Evolutionary conservation across 2,329 filamentous ascomycete species (phyloP).

Genomic region (Dactylella cylindrospora): DNA sequence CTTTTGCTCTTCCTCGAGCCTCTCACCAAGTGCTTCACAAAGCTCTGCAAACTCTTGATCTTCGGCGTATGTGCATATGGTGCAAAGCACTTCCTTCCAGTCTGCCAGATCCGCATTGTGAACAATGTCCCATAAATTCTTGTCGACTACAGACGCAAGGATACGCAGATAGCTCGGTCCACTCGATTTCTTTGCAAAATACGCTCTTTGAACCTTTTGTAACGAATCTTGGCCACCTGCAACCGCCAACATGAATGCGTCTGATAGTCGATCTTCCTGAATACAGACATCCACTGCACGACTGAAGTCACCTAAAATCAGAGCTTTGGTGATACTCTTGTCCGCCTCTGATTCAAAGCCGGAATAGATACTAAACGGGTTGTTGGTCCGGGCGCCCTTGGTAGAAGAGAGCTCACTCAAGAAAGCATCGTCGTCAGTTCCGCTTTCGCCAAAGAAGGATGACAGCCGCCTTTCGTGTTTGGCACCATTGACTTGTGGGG

Average conservation of each 20-base stretch:
- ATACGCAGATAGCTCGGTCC: constrained; percentile 90
- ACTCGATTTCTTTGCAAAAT: constrained; percentile 77
- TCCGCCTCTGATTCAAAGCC: constrained; percentile 83
- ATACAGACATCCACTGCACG: constrained; percentile 86
- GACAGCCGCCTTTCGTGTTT: constrained; percentile 66
- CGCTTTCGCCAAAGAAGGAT: constrained; percentile 76
- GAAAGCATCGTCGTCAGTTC: constrained; percentile 77
- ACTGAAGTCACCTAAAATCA: constrained; percentile 88
- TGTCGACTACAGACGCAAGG: constrained; percentile 85
- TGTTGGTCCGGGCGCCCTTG: constrained; percentile 89
- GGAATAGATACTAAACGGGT: constrained; percentile 86
- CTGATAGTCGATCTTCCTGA: constrained; percentile 83
- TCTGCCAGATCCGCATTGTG: constrained; percentile 89
- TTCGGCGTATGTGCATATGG: constrained; percentile 91
- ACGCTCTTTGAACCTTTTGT: constrained; percentile 88
- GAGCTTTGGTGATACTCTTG: constrained; percentile 78
- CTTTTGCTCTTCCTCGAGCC: constrained; percentile 70
- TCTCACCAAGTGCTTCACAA: constrained; percentile 90
- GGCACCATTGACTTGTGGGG: constrained; percentile 44
- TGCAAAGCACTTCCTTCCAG: constrained; percentile 97
- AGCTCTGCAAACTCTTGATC: constrained; percentile 89
- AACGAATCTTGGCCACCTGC: constrained; percentile 91
- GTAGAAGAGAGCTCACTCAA: constrained; percentile 75
- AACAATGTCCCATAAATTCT: constrained; percentile 97
- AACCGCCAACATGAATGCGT: constrained; percentile 97